Base-by-base conservation (phyloP, 176 grass and related monocot genomes). In the Oryza meyeriana region DNA sequence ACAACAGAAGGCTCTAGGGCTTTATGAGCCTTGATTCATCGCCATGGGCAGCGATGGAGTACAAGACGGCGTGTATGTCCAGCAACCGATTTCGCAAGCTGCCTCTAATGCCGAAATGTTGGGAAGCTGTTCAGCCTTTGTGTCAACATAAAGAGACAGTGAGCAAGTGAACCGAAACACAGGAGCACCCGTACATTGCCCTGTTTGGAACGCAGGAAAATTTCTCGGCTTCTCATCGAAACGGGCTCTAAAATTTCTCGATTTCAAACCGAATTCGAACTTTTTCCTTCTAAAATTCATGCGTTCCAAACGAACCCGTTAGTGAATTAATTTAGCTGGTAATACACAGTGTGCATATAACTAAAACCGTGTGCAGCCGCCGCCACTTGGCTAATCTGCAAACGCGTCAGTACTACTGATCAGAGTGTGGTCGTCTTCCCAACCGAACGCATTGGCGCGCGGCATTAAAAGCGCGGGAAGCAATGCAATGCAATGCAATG, bases 21-120 rank as follows among this genome's bases (percentile, higher is more conserved):
- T 68, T 11, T 7, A 45, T 61, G 61, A 64, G 38, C 72, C 40
- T 45, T 74, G 50, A 55, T 55, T 55, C 50, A 27, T 74, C 28
- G 38, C 12, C 57, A 64, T 36, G 69, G 39, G 25, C 55, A 25
- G 55, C n/a, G 55, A 59, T 6, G 6, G 55, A 1, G 52, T n/a
- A 58, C 22, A 58, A 58, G 52, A 58, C 20, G 52, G 52, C 20
- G 55, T 4, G 20, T 48, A 14, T 25, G 55, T 59, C 8, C 10
- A 24, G 48, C 62, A 73, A 77, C 72, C 52, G n/a, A 71, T 63
- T 82, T 71, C 29, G 30, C 28, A 52, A 10, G 30, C 11, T 48
- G 84, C 72, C 64, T 81, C 85, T 87, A 87, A 87, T 3, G 79
- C 79, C 85, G 78, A 77, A 82, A 82, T 76, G 64, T 61, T 87